phyloP scores from a whole-genome alignment of 495 filamentous ascomycete genomes.

The Xylaria longipes region DNA sequence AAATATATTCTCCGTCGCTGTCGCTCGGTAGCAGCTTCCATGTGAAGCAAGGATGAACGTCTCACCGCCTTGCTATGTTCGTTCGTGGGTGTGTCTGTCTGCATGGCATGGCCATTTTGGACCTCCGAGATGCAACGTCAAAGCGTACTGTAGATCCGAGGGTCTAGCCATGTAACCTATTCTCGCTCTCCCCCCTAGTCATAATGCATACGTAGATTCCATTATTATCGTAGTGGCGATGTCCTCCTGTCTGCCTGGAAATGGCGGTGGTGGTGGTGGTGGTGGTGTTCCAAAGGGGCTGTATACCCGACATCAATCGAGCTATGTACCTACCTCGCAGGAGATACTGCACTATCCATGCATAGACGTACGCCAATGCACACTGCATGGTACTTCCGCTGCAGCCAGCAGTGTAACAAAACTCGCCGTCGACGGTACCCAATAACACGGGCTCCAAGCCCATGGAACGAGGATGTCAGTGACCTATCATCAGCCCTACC shows the following conservation, averaged over 20 bases:
- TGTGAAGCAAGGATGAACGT: not conserved
- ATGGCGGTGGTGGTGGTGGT: not conserved
- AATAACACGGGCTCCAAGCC: not conserved
- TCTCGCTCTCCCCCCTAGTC: not conserved
- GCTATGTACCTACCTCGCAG: not conserved
- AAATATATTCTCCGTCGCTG: not conserved
- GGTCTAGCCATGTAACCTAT: not conserved
- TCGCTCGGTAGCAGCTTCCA: not conserved
- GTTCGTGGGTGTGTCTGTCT: not conserved
- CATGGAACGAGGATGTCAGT: not conserved
- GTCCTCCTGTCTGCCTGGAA: not conserved
- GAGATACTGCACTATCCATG: not conserved
- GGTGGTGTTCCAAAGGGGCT: not conserved
- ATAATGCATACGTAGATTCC: not conserved
- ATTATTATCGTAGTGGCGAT: not conserved
- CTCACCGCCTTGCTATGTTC: not conserved
- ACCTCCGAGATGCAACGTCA: not conserved
- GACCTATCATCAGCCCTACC: slow-evolving; percentile 14
- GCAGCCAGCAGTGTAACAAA: not conserved
- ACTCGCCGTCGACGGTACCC: not conserved
- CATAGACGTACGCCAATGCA: not conserved
- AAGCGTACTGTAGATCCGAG: not conserved
- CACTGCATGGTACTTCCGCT: not conserved
- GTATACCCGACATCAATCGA: not conserved
- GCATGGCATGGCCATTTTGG: not conserved